A percentile compares a stretch with the other conserved stretches of the same genome.
phyloP scores from a whole-genome alignment of 1,284 basidiomycete species.

The Pterula multifida region DNA sequence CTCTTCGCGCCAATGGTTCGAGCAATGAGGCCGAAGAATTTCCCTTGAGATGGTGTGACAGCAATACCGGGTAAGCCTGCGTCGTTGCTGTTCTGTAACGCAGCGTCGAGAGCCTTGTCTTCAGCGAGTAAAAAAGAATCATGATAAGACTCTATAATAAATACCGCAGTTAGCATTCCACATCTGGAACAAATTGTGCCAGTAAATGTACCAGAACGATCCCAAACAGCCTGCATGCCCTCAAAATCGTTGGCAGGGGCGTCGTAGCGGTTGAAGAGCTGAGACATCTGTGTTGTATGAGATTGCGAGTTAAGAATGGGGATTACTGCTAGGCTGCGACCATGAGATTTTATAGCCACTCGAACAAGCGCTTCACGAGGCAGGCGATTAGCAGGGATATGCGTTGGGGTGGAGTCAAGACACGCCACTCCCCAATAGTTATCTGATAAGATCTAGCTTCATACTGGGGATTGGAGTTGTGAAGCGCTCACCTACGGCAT shows the following conservation, averaged over 20 bases:
- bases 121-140: constrained; percentile 37
- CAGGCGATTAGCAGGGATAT: too few species aligned
- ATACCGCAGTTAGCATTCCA: not conserved
- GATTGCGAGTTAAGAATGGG: too few species aligned
- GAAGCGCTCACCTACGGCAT: too few species aligned
- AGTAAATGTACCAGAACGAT: not conserved
- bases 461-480: too few species aligned
- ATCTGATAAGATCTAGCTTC: too few species aligned
- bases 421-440: too few species aligned
- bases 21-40: constrained; percentile 38
- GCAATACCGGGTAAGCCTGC: constrained; percentile 40
- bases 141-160: constrained; percentile 32
- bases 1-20: constrained; percentile 35
- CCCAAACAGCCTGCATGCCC: not conserved
- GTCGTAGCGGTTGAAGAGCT: not conserved
- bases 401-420: too few species aligned
- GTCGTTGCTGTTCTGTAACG: constrained; percentile 26
- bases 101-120: constrained; percentile 32
- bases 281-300: not conserved
- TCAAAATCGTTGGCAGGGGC: not conserved
- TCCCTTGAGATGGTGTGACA: constrained; percentile 46
- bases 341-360: too few species aligned
- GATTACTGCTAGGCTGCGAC: too few species aligned
- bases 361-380: too few species aligned
- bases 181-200: too few species aligned